Percentiles rank a stretch among this genome's conserved stretches.
phyloP scores from a whole-genome alignment of 1,139 yeast species.

The Scheffersomyces lignicola region DNA sequence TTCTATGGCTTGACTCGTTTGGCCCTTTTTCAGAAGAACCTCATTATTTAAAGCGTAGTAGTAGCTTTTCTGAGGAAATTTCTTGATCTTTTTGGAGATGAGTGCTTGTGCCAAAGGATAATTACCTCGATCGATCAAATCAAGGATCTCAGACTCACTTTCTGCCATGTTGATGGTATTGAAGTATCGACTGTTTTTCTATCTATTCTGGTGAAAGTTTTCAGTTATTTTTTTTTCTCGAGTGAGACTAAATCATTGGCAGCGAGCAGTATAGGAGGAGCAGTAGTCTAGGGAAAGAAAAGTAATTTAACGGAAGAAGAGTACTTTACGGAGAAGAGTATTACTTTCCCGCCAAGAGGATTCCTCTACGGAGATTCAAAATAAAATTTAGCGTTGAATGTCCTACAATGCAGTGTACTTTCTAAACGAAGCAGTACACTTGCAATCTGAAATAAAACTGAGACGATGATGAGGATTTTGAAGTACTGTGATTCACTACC shows the following conservation, averaged over 20 bases:
- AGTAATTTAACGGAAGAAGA: too few relatives aligned
- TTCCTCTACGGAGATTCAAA: too few relatives aligned
- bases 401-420: too few relatives aligned
- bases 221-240: neutral
- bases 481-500: too few relatives aligned
- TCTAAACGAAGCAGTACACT: too few relatives aligned
- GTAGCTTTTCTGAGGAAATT: slow-evolving; percentile 56
- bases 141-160: slow-evolving; percentile 23
- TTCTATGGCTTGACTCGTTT: slow-evolving; percentile 42
- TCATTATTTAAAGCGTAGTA: slow-evolving; percentile 53
- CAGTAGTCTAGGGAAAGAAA: too few relatives aligned
- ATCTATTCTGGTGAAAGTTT: neutral
- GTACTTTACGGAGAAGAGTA: too few relatives aligned
- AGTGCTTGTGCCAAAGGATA: slow-evolving; percentile 53
- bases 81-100: slow-evolving; percentile 49
- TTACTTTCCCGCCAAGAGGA: too few relatives aligned
- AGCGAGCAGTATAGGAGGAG: too few relatives aligned
- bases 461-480: too few relatives aligned
- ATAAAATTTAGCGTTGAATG: too few relatives aligned
- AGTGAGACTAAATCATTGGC: neutral
- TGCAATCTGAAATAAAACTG: too few relatives aligned
- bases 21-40: slow-evolving; percentile 43
- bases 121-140: slow-evolving; percentile 56
- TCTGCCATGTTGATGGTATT: slow-evolving; percentile 10
- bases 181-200: neutral